Evolutionary conservation across 2,329 filamentous ascomycete genomes (phyloP), one percentile per base, ranked within the genome.

Genomic region (Colletotrichum magnum): DNA sequence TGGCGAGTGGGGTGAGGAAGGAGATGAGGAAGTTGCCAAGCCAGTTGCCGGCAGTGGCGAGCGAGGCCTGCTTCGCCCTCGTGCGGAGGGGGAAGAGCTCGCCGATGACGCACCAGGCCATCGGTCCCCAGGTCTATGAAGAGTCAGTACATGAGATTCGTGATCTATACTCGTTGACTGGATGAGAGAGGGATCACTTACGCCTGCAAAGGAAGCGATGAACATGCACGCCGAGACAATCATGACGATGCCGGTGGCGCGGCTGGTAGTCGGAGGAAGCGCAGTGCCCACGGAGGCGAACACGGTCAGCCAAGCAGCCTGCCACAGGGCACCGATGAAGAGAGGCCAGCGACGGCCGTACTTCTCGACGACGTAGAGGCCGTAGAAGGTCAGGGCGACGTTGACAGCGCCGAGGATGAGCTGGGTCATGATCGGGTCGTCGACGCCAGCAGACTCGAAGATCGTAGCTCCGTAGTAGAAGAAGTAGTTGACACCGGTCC

Each of bases 151-250:
- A 63, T 1, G 9, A 10, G 4, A 36, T 32, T 5, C 28, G 2
- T 10, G 32, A 10, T 36, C 32, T 24, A 24, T 24, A 4, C 21
- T 24, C 9, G 32, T 36, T 10, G 32, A 39, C 13, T 12, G 2
- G 21, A 26, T 58, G 16, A 2, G 9, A 5, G 18, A n/a, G 18
- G 12, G 9, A 50, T 36, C 1, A 56, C 74, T 82, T 72, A 74
- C 72, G 10, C 75, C 78, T 28, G 92, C 92, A 73, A 93, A 94
- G 1, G 88, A 90, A 57, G 89, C 87, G 64, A 94, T 94, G 79
- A 93, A 94, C 83, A 94, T 88, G 79, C 89, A 93, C 3, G 91
- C 89, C 62, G 91, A 88, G 10, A 92, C 88, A 72, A 94, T 93
- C 87, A 94, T 90, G 69, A 90, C 86, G 6, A 89, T 88, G 12